Evolutionary conservation across 306 rosid genomes (phyloP), one percentile per base, ranked within the genome.

Genomic region (Begonia peltatifolia): DNA sequence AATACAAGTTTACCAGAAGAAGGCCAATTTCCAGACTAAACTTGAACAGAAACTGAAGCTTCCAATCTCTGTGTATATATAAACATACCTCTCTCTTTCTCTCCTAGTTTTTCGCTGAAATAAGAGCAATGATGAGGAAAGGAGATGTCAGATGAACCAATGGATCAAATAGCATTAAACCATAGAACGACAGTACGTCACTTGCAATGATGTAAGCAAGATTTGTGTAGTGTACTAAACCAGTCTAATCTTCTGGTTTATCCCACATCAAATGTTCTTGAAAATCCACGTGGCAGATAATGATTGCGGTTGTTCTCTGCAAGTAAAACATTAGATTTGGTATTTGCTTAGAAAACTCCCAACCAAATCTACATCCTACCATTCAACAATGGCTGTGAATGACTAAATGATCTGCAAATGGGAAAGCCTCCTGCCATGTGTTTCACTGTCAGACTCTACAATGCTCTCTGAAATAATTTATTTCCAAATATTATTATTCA

Each of bases 201-300:
- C 71, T 51, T 12, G 38, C 50, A 43, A 53, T 14, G 59, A 46
- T 46, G 46, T 41, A 35, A 46, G 74, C 38, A 61, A 54, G 55
- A 58, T 51, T 14, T 59, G 66, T 76, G 49, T 61, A 38, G 65
- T 58, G 60, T 51, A 14, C 18, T 18, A 18, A 50, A 60, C 57
- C 62, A 53, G 55, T 15, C 42, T 15, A 52, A 60, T 14, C 14
- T 11, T 43, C 14, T 9, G 12, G 41, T 38, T 6, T 10, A 11
- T 44, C 48, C 13, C 14, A 10, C 48, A 44, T 2, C 48, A 2
- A 10, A 10, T 11, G 14, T 25, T 6, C 18, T 48, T 59, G 66
- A 36, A 15, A 50, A 49, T 42, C 52, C 64, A 75, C 62, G 77
- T 80, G 85, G 68, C 76, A 41, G 50, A 1, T 15, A 12, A 17